These are phyloP conservation scores for Pelargonium nanum DNA, from an alignment of 345 rosid genomes.

Conservation along the genomic window DNA sequence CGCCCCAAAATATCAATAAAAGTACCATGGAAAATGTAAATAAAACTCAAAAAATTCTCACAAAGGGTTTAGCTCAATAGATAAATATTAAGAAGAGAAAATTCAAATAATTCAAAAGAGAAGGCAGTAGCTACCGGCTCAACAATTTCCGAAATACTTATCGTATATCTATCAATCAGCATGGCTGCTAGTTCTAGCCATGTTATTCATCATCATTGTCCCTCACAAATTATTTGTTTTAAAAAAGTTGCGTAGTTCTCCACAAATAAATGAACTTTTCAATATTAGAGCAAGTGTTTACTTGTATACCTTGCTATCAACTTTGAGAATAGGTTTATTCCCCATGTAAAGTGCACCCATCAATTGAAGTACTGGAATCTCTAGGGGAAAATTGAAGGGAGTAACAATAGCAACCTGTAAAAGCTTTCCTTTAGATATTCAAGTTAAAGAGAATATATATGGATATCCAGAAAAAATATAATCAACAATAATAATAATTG, in stretches of 20 bases:
- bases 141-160: neutral
- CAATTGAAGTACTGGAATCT: conserved; percentile 92
- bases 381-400: conserved; percentile 94
- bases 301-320: conserved; percentile 77
- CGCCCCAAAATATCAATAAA: neutral
- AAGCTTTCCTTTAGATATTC: conserved; percentile 3
- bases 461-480: neutral
- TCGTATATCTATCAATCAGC: neutral
- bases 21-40: neutral
- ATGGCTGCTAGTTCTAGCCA: neutral
- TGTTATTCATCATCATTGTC: neutral
- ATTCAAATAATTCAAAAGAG: neutral
- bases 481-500: conserved; percentile 1
- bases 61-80: neutral
- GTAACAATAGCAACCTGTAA: conserved; percentile 86
- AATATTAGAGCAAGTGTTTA: neutral
- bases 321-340: conserved; percentile 88
- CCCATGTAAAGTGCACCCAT: conserved; percentile 99
- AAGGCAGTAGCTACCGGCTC: neutral
- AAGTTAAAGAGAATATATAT: neutral
- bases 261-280: neutral
- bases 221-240: too few species aligned
- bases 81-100: neutral
- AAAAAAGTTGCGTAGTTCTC: too few species aligned
- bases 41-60: neutral